phyloP scores from a whole-genome alignment of 2,329 filamentous ascomycete genomes.

The Penicillium sp. region DNA sequence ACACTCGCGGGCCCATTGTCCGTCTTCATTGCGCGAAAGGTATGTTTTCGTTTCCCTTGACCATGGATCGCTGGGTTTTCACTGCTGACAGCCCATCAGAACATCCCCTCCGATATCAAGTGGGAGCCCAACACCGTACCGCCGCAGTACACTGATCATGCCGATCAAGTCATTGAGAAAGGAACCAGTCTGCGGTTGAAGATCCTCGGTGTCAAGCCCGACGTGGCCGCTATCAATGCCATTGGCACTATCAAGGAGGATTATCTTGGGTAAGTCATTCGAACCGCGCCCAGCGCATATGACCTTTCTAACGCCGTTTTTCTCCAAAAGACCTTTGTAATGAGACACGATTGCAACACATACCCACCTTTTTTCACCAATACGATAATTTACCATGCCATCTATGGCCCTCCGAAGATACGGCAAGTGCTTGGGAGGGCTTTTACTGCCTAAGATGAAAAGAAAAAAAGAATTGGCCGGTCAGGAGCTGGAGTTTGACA shows the following conservation, averaged over 20 bases:
- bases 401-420: neutral
- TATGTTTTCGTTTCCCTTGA: conserved; percentile 46
- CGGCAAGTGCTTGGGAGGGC: neutral
- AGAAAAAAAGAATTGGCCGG: neutral
- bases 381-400: conserved; percentile 11
- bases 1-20: conserved; percentile 49
- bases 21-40: conserved; percentile 62
- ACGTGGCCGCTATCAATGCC: conserved; percentile 92
- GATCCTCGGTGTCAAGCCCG: conserved; percentile 87
- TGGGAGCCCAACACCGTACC: conserved; percentile 95
- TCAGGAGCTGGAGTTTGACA: conserved; percentile 4
- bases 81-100: conserved; percentile 27
- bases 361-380: conserved; percentile 16
- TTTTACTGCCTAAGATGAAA: neutral
- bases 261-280: conserved; percentile 45
- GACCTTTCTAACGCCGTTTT: conserved; percentile 11
- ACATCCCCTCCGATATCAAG: conserved; percentile 84
- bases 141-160: conserved; percentile 94
- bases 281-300: neutral
- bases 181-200: conserved; percentile 92
- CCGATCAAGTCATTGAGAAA: conserved; percentile 88
- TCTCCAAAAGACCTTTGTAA: conserved; percentile 30
- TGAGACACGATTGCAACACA: conserved; percentile 23
- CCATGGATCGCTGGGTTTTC: neutral
- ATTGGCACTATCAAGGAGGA: conserved; percentile 94